These are phyloP conservation scores for Candida mesenterica DNA, from an alignment of 1,139 yeast species.

Conservation along the genomic window DNA sequence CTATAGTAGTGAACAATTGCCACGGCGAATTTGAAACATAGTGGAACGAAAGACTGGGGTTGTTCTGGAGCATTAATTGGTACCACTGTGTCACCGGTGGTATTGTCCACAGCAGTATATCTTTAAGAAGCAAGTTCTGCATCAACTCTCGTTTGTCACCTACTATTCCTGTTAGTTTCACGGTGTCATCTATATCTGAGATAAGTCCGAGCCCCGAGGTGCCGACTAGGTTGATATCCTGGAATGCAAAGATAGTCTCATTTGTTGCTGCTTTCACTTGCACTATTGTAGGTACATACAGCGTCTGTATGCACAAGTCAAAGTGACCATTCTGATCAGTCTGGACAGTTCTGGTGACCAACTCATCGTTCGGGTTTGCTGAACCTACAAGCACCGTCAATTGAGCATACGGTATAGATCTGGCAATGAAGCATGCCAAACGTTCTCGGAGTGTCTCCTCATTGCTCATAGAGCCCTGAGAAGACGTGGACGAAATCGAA, in stretches of 20 bases:
- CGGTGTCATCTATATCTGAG: constrained; percentile 93
- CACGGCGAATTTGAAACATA: constrained; percentile 96
- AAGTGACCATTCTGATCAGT: constrained; percentile 67
- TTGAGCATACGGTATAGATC: constrained; percentile 54
- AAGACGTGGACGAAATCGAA: constrained; percentile 14
- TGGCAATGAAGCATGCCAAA: constrained; percentile 58
- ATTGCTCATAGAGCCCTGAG: constrained; percentile 13
- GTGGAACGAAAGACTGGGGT: constrained; percentile 59
- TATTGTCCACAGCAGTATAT: constrained; percentile 63
- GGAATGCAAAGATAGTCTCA: constrained; percentile 46
- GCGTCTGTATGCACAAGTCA: constrained; percentile 44
- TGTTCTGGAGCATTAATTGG: constrained; percentile 30
- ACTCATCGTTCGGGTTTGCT: constrained; percentile 21
- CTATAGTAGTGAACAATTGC: constrained; percentile 71
- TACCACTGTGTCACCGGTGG: constrained; percentile 78
- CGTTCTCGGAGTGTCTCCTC: constrained; percentile 49
- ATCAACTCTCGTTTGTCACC: constrained; percentile 84
- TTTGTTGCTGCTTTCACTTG: constrained; percentile 41
- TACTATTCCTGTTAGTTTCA: constrained; percentile 83
- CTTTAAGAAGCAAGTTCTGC: constrained; percentile 69
- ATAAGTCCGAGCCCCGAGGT: constrained; percentile 67
- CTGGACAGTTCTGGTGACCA: constrained; percentile 25
- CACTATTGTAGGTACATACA: constrained; percentile 54
- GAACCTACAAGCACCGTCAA: constrained; percentile 49
- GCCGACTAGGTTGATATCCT: constrained; percentile 43